Percentiles rank a stretch among this genome's conserved stretches.
These are phyloP conservation scores for Cardiospermum halicacabum DNA, from an alignment of 345 rosid genomes.

Conservation along the genomic window DNA sequence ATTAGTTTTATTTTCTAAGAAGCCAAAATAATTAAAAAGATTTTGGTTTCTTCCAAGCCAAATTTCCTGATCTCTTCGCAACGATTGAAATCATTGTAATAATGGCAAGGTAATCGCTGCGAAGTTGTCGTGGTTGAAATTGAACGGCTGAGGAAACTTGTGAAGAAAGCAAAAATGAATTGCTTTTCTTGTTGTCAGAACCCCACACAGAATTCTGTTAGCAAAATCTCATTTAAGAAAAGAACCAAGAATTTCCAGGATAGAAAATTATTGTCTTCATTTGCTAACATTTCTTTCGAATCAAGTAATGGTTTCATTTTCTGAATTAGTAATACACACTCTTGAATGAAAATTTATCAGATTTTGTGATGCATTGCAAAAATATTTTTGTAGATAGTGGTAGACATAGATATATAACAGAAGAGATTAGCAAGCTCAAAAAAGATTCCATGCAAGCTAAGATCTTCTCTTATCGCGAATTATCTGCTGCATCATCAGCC, in stretches of 20 bases:
- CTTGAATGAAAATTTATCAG: neutral
- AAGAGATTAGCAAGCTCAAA: conserved; percentile 57
- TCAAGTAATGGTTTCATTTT: conserved; percentile 35
- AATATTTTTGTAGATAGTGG: conserved; percentile 49
- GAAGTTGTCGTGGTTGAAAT: conserved; percentile 24
- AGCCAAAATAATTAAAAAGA: neutral
- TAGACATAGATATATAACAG: conserved; percentile 60
- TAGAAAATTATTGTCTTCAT: conserved; percentile 36
- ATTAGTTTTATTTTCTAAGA: conserved; percentile 15
- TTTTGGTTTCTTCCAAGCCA: conserved; percentile 12
- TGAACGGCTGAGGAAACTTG: conserved; percentile 10
- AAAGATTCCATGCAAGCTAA: conserved; percentile 64
- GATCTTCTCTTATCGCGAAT: conserved; percentile 57
- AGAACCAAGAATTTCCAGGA: conserved; percentile 49
- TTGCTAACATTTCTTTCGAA: conserved; percentile 78
- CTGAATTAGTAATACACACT: neutral
- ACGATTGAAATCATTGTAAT: neutral
- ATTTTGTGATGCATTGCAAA: neutral
- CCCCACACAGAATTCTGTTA: conserved; percentile 30
- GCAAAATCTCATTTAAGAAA: conserved; percentile 50
- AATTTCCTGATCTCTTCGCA: conserved; percentile 8
- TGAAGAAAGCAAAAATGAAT: conserved; percentile 32
- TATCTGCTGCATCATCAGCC: conserved; percentile 58
- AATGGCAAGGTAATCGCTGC: neutral
- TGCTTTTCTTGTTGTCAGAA: conserved; percentile 58